A percentile compares a stretch with the other conserved stretches of the same genome.
These are phyloP conservation scores for Abrus pulchellus DNA, from an alignment of 306 rosid species.

Conservation along the genomic window DNA sequence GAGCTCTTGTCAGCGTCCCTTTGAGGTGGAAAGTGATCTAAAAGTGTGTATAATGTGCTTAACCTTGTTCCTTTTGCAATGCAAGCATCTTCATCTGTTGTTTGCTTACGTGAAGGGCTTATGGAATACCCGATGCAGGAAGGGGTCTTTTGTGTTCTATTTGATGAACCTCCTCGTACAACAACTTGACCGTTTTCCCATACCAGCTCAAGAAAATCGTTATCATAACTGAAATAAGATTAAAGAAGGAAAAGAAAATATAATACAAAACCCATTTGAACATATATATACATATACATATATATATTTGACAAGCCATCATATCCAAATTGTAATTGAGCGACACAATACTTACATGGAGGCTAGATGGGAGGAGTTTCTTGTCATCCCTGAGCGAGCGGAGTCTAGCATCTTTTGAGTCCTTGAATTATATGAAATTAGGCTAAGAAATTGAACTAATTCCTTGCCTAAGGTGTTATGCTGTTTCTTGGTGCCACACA, in stretches of 20 bases:
- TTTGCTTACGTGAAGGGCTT: constrained; percentile 32
- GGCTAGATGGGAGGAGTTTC: constrained; percentile 43
- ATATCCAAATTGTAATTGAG: neutral
- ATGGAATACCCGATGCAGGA: constrained; percentile 28
- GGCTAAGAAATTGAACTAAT: neutral
- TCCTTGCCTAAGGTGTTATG: neutral
- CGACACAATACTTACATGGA: constrained; percentile 45
- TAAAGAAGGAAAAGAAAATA: too few species aligned
- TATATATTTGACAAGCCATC: neutral
- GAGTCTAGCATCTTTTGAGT: constrained; percentile 43
- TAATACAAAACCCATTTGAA: too few species aligned
- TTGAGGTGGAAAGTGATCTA: constrained; percentile 18
- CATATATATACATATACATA: too few species aligned
- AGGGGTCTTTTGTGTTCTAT: constrained; percentile 10
- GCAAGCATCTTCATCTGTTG: constrained; percentile 9
- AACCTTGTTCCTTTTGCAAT: constrained; percentile 42
- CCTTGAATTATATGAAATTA: constrained; percentile 30
- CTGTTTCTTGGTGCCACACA: constrained; percentile 1
- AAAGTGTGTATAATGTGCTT: constrained; percentile 18
- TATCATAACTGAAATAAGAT: constrained; percentile 45
- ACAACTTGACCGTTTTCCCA: constrained; percentile 55
- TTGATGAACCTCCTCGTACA: constrained; percentile 44
- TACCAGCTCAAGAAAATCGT: constrained; percentile 53
- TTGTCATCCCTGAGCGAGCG: constrained; percentile 36
- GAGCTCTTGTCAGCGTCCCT: constrained; percentile 24